phyloP scores from a whole-genome alignment of 179 eudicot species.

The Beta macrorhiza region DNA sequence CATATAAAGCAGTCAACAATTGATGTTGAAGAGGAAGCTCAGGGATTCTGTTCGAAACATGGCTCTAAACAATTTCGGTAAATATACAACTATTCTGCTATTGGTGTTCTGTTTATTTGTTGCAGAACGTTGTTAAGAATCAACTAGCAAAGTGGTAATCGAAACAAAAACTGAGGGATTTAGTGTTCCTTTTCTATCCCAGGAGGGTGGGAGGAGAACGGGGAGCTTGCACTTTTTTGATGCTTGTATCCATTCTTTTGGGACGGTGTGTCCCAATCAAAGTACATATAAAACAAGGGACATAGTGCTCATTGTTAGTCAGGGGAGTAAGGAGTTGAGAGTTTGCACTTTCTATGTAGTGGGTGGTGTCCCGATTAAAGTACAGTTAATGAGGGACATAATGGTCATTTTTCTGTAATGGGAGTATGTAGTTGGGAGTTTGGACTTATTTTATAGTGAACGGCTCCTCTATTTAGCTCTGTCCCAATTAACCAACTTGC shows the following conservation, averaged over 20 bases:
- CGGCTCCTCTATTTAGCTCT: background rate
- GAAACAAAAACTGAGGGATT: background rate
- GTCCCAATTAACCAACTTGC: background rate
- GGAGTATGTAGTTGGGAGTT: background rate
- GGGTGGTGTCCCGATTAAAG: background rate
- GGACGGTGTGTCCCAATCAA: background rate
- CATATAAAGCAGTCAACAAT: constrained; percentile 36
- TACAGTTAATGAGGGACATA: background rate
- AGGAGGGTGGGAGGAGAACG: background rate
- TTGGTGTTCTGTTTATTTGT: background rate
- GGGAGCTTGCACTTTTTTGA: constrained; percentile 3
- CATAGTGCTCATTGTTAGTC: background rate
- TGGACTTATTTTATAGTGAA: background rate
- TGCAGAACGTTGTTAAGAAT: background rate
- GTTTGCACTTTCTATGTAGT: background rate
- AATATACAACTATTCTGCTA: background rate
- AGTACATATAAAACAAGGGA: background rate
- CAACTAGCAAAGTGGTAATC: background rate
- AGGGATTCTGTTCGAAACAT: constrained; percentile 35
- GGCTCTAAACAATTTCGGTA: constrained; percentile 61
- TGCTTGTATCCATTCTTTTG: background rate
- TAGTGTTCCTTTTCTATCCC: background rate
- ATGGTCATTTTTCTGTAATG: too few species aligned
- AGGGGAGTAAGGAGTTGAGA: background rate
- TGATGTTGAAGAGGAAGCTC: constrained; percentile 42